phyloP scores from a whole-genome alignment of 2,329 filamentous ascomycete genomes.

The Colletotrichum sp. region DNA sequence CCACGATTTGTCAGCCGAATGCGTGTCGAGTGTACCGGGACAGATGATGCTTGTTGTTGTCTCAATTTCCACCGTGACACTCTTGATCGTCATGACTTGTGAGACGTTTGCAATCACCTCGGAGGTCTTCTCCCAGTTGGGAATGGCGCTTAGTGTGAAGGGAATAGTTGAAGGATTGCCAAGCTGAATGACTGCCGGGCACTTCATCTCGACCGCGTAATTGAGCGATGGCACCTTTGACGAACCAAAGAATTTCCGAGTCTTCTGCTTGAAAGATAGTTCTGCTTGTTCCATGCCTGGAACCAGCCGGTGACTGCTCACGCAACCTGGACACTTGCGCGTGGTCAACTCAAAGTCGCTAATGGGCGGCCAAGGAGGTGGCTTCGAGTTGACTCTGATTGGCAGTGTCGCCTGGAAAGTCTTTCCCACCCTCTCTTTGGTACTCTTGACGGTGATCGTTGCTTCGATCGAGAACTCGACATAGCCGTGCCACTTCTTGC shows the following conservation, averaged over 20 bases:
- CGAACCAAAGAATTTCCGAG: slow-evolving; percentile 33
- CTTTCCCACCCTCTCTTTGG: slow-evolving; percentile 24
- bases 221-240: slow-evolving; percentile 35
- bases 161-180: not conserved
- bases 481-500: slow-evolving; percentile 25
- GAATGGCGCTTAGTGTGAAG: not conserved
- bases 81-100: not conserved
- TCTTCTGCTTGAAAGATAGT: slow-evolving; percentile 36
- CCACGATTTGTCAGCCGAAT: not conserved
- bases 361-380: not conserved
- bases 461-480: slow-evolving; percentile 41
- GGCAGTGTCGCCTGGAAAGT: not conserved
- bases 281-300: slow-evolving; percentile 25
- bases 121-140: not conserved
- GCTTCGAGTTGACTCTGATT: not conserved
- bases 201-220: slow-evolving; percentile 18
- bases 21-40: not conserved
- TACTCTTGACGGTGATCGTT: slow-evolving; percentile 17
- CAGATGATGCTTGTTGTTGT: not conserved
- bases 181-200: not conserved
- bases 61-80: not conserved
- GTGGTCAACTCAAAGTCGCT: not conserved
- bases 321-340: not conserved
- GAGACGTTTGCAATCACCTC: not conserved
- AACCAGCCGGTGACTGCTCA: not conserved